These are phyloP conservation scores for Aspergillus haitiensis DNA, from an alignment of 495 filamentous ascomycete species.

Conservation along the genomic window DNA sequence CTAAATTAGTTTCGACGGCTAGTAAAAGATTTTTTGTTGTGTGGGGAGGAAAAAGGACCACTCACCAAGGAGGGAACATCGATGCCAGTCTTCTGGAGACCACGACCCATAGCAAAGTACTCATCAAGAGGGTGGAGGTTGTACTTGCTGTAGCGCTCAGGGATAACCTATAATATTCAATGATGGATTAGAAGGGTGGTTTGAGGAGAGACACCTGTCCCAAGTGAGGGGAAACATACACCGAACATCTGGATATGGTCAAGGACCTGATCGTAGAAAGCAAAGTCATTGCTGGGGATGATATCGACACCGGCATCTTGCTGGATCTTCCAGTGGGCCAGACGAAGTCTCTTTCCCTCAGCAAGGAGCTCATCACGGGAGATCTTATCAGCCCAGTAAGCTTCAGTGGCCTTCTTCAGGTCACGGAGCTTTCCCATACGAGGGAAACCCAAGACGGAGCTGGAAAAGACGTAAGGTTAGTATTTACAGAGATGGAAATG, in stretches of 20 bases:
- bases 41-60: too few species aligned
- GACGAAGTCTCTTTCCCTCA: conserved; percentile 94
- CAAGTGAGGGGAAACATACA: conserved; percentile 52
- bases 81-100: conserved; percentile 83
- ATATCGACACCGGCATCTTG: conserved; percentile 94
- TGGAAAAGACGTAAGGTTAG: conserved; percentile 24
- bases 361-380: conserved; percentile 81
- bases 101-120: conserved; percentile 99
- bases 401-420: conserved; percentile 99
- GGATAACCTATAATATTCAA: conserved; percentile 61
- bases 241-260: conserved; percentile 99
- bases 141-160: conserved; percentile 85
- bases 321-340: conserved; percentile 98
- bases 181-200: not conserved
- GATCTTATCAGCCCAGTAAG: conserved; percentile 94
- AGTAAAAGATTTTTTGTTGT: not conserved
- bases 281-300: conserved; percentile 99
- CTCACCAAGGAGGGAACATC: conserved; percentile 82
- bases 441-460: conserved; percentile 76
- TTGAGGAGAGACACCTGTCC: not conserved
- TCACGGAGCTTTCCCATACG: conserved; percentile 98
- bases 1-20: not conserved
- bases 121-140: conserved; percentile 85
- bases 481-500: conserved; percentile 27
- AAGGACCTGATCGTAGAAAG: conserved; percentile 97